phyloP scores from a whole-genome alignment of 306 rosid species.

The Datisca glomerata region DNA sequence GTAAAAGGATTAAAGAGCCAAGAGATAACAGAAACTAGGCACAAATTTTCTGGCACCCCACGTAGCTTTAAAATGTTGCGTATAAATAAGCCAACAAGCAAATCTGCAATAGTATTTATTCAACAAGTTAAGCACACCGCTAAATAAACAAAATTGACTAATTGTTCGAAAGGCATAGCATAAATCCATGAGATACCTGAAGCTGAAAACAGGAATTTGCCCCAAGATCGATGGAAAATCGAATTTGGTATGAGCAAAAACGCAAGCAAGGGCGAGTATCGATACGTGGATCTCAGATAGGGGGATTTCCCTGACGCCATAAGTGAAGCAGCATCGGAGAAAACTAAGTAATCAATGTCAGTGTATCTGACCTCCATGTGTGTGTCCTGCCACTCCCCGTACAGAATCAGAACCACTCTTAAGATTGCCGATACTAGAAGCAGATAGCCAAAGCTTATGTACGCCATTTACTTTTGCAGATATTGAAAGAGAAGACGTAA shows the following conservation, averaged over 20 bases:
- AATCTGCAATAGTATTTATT: slow-evolving; percentile 44
- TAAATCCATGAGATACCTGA: too few relatives aligned
- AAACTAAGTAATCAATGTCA: slow-evolving; percentile 79
- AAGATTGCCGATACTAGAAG: slow-evolving; percentile 47
- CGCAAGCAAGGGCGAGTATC: slow-evolving; percentile 81
- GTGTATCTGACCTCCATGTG: slow-evolving; percentile 88
- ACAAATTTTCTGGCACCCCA: slow-evolving; percentile 59
- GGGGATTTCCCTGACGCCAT: slow-evolving; percentile 78
- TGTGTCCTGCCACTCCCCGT: slow-evolving; percentile 93
- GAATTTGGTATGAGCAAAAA: slow-evolving; percentile 74
- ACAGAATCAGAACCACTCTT: slow-evolving; percentile 44
- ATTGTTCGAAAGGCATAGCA: too few relatives aligned
- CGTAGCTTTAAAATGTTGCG: slow-evolving; percentile 58
- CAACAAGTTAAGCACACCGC: background rate
- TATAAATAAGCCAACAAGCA: slow-evolving; percentile 79
- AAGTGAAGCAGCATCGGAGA: slow-evolving; percentile 82
- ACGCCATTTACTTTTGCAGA: slow-evolving; percentile 23
- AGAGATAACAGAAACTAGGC: slow-evolving; percentile 43
- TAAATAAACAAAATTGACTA: background rate
- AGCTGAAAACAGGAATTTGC: slow-evolving; percentile 79
- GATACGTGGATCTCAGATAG: slow-evolving; percentile 69
- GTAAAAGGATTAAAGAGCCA: slow-evolving; percentile 94
- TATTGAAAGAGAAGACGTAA: background rate
- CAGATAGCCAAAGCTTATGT: slow-evolving; percentile 21
- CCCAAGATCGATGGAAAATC: slow-evolving; percentile 64